These are phyloP conservation scores for Fusarium solani-melongenae DNA, from an alignment of 2,329 filamentous ascomycete genomes.

Conservation along the genomic window DNA sequence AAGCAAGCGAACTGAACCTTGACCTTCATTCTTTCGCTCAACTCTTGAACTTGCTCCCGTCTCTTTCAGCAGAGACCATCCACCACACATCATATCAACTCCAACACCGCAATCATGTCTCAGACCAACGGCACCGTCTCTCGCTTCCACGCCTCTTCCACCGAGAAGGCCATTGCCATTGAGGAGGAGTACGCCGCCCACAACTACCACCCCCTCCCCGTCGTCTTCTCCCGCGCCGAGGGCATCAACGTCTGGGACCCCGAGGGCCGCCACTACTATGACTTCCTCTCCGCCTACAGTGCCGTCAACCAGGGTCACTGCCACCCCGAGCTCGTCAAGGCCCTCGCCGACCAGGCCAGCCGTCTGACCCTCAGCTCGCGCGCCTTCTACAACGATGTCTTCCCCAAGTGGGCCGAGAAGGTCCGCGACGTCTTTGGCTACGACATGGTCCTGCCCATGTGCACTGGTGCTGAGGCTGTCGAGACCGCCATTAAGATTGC, in stretches of 20 bases:
- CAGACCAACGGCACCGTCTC: conserved; percentile 58
- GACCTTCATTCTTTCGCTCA: conserved; percentile 2
- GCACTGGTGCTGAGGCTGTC: conserved; percentile 35
- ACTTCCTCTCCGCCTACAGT: conserved; percentile 93
- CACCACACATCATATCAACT: not conserved
- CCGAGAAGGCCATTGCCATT: conserved; percentile 79
- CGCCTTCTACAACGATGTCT: conserved; percentile 37
- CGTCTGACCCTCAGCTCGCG: conserved; percentile 62
- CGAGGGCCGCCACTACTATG: conserved; percentile 93
- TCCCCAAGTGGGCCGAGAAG: conserved; percentile 38
- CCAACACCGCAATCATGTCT: conserved; percentile 59
- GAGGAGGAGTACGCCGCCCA: conserved; percentile 92
- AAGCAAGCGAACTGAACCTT: not conserved
- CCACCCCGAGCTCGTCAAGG: conserved; percentile 91
- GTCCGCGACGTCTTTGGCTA: conserved; percentile 35
- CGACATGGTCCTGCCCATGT: conserved; percentile 35
- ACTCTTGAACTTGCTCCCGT: conserved; percentile 4
- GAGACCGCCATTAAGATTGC: conserved; percentile 37
- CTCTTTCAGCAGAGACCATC: not conserved
- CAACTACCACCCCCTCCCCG: conserved; percentile 97
- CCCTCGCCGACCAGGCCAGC: conserved; percentile 87
- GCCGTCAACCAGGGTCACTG: conserved; percentile 38
- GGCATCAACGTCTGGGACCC: conserved; percentile 97
- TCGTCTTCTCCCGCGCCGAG: conserved; percentile 88
- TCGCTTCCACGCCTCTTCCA: conserved; percentile 80